These are phyloP conservation scores for Odontarrhena argentea DNA, from an alignment of 345 rosid genomes.

Conservation along the genomic window DNA sequence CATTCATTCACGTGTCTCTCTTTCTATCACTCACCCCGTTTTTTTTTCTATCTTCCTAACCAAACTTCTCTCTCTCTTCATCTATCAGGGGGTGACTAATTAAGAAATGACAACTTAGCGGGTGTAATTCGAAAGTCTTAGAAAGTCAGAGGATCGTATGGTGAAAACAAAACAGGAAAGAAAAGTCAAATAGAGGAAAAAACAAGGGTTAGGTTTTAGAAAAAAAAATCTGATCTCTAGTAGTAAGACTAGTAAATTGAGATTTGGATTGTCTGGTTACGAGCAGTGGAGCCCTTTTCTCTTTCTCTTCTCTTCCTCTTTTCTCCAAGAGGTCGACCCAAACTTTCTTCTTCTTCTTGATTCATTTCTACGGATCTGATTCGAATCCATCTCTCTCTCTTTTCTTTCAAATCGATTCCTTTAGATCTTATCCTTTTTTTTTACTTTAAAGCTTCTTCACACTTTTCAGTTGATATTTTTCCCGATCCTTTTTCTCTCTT, in stretches of 20 bases:
- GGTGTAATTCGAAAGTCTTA: background rate
- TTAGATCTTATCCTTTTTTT: constrained; percentile 16
- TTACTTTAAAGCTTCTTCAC: background rate
- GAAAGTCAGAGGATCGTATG: constrained; percentile 20
- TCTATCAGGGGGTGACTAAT: background rate
- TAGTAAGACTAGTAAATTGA: constrained; percentile 15
- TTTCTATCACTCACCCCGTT: constrained; percentile 37
- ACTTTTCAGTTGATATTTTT: constrained; percentile 1
- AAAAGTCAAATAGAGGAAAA: constrained; percentile 34
- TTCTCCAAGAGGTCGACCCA: constrained; percentile 29
- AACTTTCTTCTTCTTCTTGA: constrained; percentile 3
- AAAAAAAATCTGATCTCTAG: constrained; percentile 34
- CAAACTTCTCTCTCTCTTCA: constrained; percentile 17
- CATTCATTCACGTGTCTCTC: constrained; percentile 40
- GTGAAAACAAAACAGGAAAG: background rate
- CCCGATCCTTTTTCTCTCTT: constrained; percentile 3
- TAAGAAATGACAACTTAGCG: background rate
- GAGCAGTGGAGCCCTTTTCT: constrained; percentile 43
- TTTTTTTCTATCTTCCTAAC: constrained; percentile 20
- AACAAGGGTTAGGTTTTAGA: constrained; percentile 31
- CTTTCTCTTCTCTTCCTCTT: background rate
- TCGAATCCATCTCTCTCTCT: constrained; percentile 15
- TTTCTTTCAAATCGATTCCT: constrained; percentile 1
- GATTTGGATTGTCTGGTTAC: constrained; percentile 44
- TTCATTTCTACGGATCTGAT: constrained; percentile 29